A percentile compares a stretch with the other conserved stretches of the same genome.
phyloP scores from a whole-genome alignment of 371 early-diverging fungal species.

The Syncephalastrum sp. region DNA sequence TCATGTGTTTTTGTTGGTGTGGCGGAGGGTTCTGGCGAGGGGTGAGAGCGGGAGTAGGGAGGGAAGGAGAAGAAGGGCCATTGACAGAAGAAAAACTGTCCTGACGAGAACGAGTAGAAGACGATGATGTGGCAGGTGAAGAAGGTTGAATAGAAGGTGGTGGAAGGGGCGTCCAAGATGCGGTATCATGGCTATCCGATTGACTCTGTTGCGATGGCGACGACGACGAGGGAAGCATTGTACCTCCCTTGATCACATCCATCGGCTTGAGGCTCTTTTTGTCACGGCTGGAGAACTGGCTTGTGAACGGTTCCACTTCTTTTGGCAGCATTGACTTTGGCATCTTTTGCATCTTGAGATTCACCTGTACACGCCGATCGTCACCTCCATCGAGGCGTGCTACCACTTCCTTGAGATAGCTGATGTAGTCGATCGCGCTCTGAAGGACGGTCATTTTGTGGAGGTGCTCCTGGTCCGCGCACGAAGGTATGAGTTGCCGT shows the following conservation, averaged over 20 bases:
- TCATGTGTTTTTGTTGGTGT: slow-evolving; percentile 17
- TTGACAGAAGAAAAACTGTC: slow-evolving; percentile 8
- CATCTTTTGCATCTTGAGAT: slow-evolving; percentile 23
- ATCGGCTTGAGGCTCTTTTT: slow-evolving; percentile 29
- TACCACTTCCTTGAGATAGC: slow-evolving; percentile 50
- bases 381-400: slow-evolving; percentile 39
- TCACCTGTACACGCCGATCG: slow-evolving; percentile 11
- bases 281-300: slow-evolving; percentile 31
- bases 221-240: slow-evolving; percentile 2
- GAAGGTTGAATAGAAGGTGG: not conserved
- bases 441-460: slow-evolving; percentile 78
- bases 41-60: slow-evolving; percentile 12
- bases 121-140: not conserved
- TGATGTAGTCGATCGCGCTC: slow-evolving; percentile 72
- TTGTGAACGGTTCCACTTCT: slow-evolving; percentile 45
- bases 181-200: no score
- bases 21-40: slow-evolving; percentile 9
- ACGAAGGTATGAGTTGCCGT: slow-evolving; percentile 46
- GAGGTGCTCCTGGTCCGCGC: slow-evolving; percentile 64
- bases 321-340: slow-evolving; percentile 39
- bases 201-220: slow-evolving; percentile 4
- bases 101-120: not conserved
- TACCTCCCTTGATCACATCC: slow-evolving; percentile 26
- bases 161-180: slow-evolving; percentile 4
- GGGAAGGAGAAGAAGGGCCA: slow-evolving; percentile 6